Conservation (phyloP, 2,329 filamentous ascomycete genomes). For the Diaporthe destruens region DNA sequence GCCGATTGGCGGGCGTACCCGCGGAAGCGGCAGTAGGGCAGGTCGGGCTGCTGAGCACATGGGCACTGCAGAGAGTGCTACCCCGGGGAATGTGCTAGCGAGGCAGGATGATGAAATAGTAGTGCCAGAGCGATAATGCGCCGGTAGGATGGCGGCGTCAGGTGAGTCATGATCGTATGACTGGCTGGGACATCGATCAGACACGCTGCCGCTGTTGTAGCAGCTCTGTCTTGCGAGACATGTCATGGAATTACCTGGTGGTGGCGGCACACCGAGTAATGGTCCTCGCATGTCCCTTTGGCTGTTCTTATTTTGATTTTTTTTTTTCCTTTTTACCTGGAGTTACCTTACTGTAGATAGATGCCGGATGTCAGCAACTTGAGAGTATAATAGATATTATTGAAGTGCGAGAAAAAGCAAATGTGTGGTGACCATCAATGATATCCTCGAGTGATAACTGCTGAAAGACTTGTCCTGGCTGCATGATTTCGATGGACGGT, state of each 20-base stretch:
- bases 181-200: neutral
- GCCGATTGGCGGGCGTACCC: constrained; percentile 25
- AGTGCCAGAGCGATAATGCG: constrained; percentile 17
- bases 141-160: constrained; percentile 3
- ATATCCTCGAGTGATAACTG: neutral
- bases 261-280: neutral
- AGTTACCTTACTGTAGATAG: neutral
- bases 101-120: constrained; percentile 34
- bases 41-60: constrained; percentile 10
- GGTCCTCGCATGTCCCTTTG: neutral
- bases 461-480: neutral
- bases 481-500: neutral
- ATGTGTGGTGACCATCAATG: neutral
- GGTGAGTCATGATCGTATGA: constrained; percentile 34
- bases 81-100: constrained; percentile 8
- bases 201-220: constrained; percentile 2
- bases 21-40: neutral
- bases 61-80: constrained; percentile 10
- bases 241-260: neutral
- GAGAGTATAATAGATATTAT: neutral
- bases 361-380: no score
- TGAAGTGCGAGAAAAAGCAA: neutral
- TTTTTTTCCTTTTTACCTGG: neutral
- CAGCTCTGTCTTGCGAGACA: constrained; percentile 7
- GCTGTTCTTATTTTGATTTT: neutral